These are phyloP conservation scores for Candida odintsovae DNA, from an alignment of 805 yeast species.

Conservation along the genomic window DNA sequence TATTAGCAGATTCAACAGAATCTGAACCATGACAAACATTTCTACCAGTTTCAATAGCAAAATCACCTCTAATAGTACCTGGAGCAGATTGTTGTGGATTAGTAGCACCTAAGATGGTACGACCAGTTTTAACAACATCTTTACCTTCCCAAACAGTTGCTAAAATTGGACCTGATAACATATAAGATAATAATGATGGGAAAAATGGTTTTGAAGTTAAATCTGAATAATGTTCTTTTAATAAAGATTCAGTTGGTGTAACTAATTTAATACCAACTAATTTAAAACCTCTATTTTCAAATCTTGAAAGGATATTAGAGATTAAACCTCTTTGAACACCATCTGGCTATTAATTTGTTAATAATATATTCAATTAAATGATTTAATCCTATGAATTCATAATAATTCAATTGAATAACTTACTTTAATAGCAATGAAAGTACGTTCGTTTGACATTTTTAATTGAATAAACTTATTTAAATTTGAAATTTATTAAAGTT, in stretches of 20 bases:
- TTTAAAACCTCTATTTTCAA: slow-evolving; percentile 97
- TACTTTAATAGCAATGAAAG: slow-evolving; percentile 76
- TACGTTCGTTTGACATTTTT: slow-evolving; percentile 56
- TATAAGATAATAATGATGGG: slow-evolving; percentile 93
- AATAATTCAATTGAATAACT: not conserved
- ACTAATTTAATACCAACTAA: slow-evolving; percentile 92
- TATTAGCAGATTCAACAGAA: slow-evolving; percentile 95
- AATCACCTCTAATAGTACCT: slow-evolving; percentile 99
- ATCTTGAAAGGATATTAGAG: slow-evolving; percentile 84
- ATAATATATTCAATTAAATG: not conserved
- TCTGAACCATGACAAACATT: slow-evolving; percentile 99
- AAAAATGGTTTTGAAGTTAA: slow-evolving; percentile 95
- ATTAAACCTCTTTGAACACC: slow-evolving; percentile 99
- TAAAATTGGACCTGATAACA: slow-evolving; percentile 97
- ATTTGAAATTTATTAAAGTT: not conserved
- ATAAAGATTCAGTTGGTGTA: slow-evolving; percentile 77
- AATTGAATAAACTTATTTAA: not conserved
- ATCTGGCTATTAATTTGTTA: slow-evolving; percentile 58
- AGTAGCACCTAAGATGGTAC: slow-evolving; percentile 97
- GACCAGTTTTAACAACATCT: slow-evolving; percentile 98
- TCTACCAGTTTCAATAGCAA: slow-evolving; percentile 98
- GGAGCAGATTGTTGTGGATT: slow-evolving; percentile 97
- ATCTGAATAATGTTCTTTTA: slow-evolving; percentile 94
- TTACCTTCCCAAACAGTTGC: slow-evolving; percentile 99
- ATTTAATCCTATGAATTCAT: no score